Evolutionary conservation across 2,329 filamentous ascomycete species (phyloP).

Genomic region (Coniochaeta sp.): DNA sequence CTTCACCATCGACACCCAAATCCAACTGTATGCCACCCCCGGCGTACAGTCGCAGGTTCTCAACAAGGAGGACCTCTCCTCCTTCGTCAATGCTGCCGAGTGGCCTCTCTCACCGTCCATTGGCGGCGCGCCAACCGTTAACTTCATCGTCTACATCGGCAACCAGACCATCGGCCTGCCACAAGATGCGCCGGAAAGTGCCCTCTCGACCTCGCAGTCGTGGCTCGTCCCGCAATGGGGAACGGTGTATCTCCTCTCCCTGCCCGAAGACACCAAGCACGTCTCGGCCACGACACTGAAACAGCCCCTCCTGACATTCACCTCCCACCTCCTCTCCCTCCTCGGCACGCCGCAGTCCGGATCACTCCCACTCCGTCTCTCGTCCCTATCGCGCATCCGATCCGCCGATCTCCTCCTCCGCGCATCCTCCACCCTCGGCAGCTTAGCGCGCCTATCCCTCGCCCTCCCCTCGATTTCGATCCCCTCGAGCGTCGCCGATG

Average conservation of each 20-base stretch:
- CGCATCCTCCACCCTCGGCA: slow-evolving; percentile 90
- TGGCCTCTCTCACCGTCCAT: slow-evolving; percentile 96
- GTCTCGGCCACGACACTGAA: slow-evolving; percentile 62
- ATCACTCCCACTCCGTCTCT: slow-evolving; percentile 77
- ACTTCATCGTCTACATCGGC: slow-evolving; percentile 89
- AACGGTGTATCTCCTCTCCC: slow-evolving; percentile 53
- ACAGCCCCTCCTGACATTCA: slow-evolving; percentile 81
- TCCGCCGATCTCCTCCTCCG: slow-evolving; percentile 80
- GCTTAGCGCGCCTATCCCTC: slow-evolving; percentile 74
- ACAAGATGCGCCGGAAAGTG: slow-evolving; percentile 21
- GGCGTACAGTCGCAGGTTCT: slow-evolving; percentile 59
- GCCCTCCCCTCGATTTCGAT: slow-evolving; percentile 89
- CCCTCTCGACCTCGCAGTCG: slow-evolving; percentile 47
- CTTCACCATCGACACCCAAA: slow-evolving; percentile 93
- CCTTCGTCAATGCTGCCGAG: slow-evolving; percentile 95
- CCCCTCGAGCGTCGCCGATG: slow-evolving; percentile 76
- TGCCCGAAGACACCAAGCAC: slow-evolving; percentile 34
- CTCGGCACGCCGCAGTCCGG: slow-evolving; percentile 78
- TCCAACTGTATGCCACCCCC: slow-evolving; percentile 81
- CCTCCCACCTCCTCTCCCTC: slow-evolving; percentile 80
- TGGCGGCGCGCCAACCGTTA: slow-evolving; percentile 85
- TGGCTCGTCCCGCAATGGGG: slow-evolving; percentile 99
- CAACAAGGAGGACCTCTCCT: slow-evolving; percentile 79
- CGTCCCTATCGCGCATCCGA: slow-evolving; percentile 77
- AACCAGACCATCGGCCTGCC: slow-evolving; percentile 58